Evolutionary conservation across 805 yeast genomes (phyloP).

Genomic region (Sugiyamaella valdiviana): DNA sequence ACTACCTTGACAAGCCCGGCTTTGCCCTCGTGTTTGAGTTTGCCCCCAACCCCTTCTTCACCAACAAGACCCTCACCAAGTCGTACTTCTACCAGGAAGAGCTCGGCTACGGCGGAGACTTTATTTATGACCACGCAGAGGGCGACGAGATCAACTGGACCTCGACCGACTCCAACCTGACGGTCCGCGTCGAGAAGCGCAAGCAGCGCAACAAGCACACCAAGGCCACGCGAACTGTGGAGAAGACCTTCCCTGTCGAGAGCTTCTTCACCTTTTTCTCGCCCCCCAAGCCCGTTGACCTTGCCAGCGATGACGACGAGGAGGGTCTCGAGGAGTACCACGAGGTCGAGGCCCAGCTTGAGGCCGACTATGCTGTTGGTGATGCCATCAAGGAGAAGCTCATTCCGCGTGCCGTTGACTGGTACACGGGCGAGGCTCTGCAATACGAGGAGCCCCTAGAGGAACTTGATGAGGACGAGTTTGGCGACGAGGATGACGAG

Average conservation of each 20-base stretch:
- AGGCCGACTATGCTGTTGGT: constrained; percentile 90
- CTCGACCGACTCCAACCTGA: constrained; percentile 72
- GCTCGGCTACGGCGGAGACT: constrained; percentile 91
- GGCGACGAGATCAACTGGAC: constrained; percentile 84
- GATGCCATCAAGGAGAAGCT: constrained; percentile 94
- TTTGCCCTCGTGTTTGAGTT: constrained; percentile 83
- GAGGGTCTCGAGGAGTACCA: constrained; percentile 54
- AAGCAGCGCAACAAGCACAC: constrained; percentile 96
- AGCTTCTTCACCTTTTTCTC: constrained; percentile 94
- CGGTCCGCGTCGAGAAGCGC: constrained; percentile 83
- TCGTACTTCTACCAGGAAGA: constrained; percentile 92
- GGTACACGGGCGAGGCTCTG: constrained; percentile 97
- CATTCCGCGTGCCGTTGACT: constrained; percentile 93
- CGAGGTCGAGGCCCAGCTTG: constrained; percentile 77
- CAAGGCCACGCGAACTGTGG: constrained; percentile 92
- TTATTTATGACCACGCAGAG: constrained; percentile 94
- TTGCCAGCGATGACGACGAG: constrained; percentile 47
- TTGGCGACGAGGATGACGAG: constrained; percentile 56
- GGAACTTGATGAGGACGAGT: constrained; percentile 55
- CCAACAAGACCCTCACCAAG: constrained; percentile 67
- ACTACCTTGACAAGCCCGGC: constrained; percentile 77
- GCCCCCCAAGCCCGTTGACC: constrained; percentile 79
- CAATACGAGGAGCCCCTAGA: constrained; percentile 61
- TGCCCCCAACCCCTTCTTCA: constrained; percentile 66
- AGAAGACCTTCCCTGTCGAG: constrained; percentile 88